Evolutionary conservation across 1,139 yeast genomes (phyloP), one percentile per base, ranked within the genome.

Genomic region (Debaryomyces udenii): DNA sequence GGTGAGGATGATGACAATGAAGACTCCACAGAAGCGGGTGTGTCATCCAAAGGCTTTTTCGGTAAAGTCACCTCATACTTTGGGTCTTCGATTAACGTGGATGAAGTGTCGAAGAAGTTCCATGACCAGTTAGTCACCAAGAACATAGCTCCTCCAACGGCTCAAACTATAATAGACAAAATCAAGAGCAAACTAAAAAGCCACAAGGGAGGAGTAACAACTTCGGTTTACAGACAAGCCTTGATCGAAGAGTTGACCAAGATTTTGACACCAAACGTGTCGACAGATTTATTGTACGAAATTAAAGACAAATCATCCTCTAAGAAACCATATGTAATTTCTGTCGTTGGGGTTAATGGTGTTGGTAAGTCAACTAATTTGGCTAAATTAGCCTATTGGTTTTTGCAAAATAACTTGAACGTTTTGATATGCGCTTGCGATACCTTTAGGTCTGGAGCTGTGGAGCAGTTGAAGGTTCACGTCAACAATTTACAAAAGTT

Each of bases 371-470:
- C 97, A 0, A 94, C 99, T 3, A 94, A 90, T 56, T 71, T 93
- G 46, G 95, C 98, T 29, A 93, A 91, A 64, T 70, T 93, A 42
- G 99, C 96, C 1, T 94, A 88, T 59, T 93, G 99, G 99, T 74
- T 93, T 40, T 66, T 93, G 43, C 97, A 91, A 59, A 93, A 93
- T 62, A 83, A 91, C 59, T 76, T 88, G 59, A 83, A 81, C 52
- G 96, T 93, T 1, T 74, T 93, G 42, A 86, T 93, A 52, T 96
- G 96, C 32, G 99, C 99, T 0, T 93, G 99, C 66, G 99, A 93
- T 67, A 94, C 99, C 0, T 93, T 93, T 68, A 78, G 99, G 64
- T 89, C 97, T 0, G 99, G 99, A 37, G 99, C 99, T 0, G 98
- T 93, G 11, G 99, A 93, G 61, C 99, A 93, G 64, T 73, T 93